Evolutionary conservation across 257 asterid genomes (phyloP).

Genomic region (Solanum corneliomulleri): DNA sequence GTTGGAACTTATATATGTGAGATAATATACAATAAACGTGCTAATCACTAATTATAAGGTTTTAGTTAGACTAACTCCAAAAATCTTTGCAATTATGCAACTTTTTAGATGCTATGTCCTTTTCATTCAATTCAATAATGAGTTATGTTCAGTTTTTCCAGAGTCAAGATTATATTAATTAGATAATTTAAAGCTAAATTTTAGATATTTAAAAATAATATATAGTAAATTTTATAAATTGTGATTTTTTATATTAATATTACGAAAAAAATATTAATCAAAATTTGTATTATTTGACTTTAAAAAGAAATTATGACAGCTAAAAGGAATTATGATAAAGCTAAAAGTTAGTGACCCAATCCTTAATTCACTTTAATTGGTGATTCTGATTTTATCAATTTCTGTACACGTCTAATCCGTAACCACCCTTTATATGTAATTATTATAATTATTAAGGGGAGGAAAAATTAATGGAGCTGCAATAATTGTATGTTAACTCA

Average conservation of each 20-base stretch:
- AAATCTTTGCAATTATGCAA: neutral
- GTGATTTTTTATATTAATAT: too few relatives aligned
- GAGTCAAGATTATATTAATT: too few relatives aligned
- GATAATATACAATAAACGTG: neutral
- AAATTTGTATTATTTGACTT: too few relatives aligned
- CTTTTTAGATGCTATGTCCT: neutral
- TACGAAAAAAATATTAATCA: too few relatives aligned
- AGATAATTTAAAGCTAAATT: too few relatives aligned
- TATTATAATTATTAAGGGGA: neutral
- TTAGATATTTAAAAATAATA: too few relatives aligned
- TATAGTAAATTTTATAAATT: too few relatives aligned
- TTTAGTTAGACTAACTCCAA: neutral
- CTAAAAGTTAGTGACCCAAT: neutral
- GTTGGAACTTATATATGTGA: neutral
- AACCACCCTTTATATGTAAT: neutral
- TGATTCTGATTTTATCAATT: neutral
- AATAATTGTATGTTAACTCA: neutral
- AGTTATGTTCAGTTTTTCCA: neutral
- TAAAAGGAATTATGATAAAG: too few relatives aligned
- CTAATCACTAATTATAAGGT: neutral
- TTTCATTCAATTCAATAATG: neutral
- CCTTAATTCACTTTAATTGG: neutral
- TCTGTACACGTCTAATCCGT: neutral
- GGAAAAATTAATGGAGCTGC: neutral
- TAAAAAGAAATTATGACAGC: rapidly evolving